Conservation (phyloP, 345 rosid genomes). For the Euphorbia lathyris region DNA sequence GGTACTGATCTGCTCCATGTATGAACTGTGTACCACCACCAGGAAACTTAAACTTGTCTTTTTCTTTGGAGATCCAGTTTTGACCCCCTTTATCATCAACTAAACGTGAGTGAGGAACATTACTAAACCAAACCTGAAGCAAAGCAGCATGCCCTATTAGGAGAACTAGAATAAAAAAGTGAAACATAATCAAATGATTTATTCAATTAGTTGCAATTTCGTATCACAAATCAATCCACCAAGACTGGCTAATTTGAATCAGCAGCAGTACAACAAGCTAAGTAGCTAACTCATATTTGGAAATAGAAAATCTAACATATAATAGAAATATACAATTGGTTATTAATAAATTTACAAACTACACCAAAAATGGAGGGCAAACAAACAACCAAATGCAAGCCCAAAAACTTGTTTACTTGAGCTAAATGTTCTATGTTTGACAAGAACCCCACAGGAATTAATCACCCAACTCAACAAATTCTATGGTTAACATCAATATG, state of each 20-base stretch:
- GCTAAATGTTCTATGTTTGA: neutral
- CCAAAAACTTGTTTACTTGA: neutral
- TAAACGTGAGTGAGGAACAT: slow-evolving; percentile 80
- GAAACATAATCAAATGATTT: neutral
- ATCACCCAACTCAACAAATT: neutral
- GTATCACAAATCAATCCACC: neutral
- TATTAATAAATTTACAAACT: neutral
- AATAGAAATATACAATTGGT: neutral
- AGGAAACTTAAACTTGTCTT: slow-evolving; percentile 87
- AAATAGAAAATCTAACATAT: neutral
- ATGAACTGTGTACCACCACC: slow-evolving; percentile 99
- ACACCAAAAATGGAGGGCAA: neutral
- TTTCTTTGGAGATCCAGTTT: slow-evolving; percentile 74
- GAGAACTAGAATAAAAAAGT: neutral
- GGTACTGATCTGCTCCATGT: slow-evolving; percentile 88
- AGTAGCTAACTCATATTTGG: no score
- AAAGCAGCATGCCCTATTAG: slow-evolving; percentile 18
- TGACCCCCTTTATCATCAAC: slow-evolving; percentile 98
- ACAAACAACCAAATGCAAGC: neutral
- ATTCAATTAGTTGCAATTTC: neutral
- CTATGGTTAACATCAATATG: neutral
- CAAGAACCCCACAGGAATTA: neutral
- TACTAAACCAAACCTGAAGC: slow-evolving; percentile 75
- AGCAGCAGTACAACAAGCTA: neutral
- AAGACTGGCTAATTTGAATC: neutral